Evolutionary conservation across 179 eudicot genomes (phyloP).

Genomic region (Pouteria campechiana): DNA sequence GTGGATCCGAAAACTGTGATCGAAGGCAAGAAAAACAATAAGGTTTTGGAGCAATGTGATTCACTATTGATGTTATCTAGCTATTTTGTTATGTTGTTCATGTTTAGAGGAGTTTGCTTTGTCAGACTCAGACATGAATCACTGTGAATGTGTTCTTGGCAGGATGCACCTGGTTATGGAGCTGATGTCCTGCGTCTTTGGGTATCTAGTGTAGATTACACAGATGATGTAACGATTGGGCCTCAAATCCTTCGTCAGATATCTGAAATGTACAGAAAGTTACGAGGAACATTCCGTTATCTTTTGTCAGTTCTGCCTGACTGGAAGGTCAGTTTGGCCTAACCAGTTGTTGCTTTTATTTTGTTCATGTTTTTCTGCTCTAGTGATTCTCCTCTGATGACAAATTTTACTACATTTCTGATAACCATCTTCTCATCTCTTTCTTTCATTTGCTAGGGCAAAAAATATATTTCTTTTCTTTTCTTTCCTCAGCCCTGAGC

Average conservation of each 20-base stretch:
- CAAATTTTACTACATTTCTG: no score
- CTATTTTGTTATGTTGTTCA: no score
- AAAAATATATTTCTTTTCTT: no score
- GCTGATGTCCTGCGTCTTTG: constrained; percentile 98
- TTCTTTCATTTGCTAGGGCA: not conserved
- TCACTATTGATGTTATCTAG: not conserved
- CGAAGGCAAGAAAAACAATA: constrained; percentile 74
- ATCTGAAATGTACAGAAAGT: constrained; percentile 92
- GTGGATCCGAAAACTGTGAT: constrained; percentile 88
- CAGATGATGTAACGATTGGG: constrained; percentile 85
- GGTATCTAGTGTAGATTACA: constrained; percentile 99
- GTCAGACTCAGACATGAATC: no score
- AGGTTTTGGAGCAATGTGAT: constrained; percentile 6
- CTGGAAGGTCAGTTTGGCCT: constrained; percentile 52
- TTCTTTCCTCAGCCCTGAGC: no score
- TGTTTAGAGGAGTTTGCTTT: no score
- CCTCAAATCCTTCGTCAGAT: constrained; percentile 85
- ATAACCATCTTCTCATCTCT: no score
- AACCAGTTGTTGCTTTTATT: not conserved
- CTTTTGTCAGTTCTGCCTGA: constrained; percentile 87
- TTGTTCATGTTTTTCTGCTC: not conserved
- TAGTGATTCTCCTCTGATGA: no score
- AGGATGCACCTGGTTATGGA: constrained; percentile 75
- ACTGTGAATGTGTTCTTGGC: constrained; percentile 9
- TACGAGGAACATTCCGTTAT: constrained; percentile 93